phyloP scores from a whole-genome alignment of 768 basidiomycete species.

The Tricholoma sp. region DNA sequence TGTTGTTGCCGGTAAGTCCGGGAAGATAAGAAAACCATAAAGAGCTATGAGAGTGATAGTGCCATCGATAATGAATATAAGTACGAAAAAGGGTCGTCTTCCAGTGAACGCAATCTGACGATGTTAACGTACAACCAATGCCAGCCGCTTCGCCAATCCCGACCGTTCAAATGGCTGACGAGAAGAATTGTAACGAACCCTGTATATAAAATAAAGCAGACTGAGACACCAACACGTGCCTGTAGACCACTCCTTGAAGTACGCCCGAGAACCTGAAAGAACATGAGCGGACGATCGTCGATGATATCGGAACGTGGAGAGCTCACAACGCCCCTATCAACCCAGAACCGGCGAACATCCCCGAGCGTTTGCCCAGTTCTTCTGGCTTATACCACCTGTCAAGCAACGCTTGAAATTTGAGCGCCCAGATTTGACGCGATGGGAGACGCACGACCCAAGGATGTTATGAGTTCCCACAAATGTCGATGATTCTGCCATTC shows the following conservation, averaged over 20 bases:
- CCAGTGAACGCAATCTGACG: not conserved
- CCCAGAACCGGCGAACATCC: slow-evolving; percentile 65
- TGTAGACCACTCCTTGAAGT: slow-evolving; percentile 60
- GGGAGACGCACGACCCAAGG: slow-evolving; percentile 55
- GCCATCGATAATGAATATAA: slow-evolving; percentile 62
- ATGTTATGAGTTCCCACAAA: slow-evolving; percentile 74
- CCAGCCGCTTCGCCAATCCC: slow-evolving; percentile 55
- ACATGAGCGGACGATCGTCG: not conserved
- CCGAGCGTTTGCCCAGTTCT: slow-evolving; percentile 70
- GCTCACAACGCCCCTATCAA: slow-evolving; percentile 55
- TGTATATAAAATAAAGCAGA: not conserved
- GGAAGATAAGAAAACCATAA: slow-evolving; percentile 70
- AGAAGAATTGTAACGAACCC: slow-evolving; percentile 1
- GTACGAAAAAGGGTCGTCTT: slow-evolving; percentile 1
- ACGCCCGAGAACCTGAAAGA: slow-evolving; percentile 54
- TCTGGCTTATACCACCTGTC: slow-evolving; percentile 61
- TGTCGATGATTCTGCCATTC: slow-evolving; percentile 67
- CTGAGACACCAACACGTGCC: slow-evolving; percentile 24
- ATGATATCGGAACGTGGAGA: not conserved
- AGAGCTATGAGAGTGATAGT: slow-evolving; percentile 67
- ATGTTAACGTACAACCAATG: slow-evolving; percentile 50
- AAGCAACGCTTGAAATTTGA: not conserved
- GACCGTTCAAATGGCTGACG: slow-evolving; percentile 47
- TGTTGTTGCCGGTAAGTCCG: slow-evolving; percentile 62
- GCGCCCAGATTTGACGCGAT: not conserved